These are phyloP conservation scores for Tricholoma sp. DNA, from an alignment of 768 basidiomycete genomes.

Conservation along the genomic window DNA sequence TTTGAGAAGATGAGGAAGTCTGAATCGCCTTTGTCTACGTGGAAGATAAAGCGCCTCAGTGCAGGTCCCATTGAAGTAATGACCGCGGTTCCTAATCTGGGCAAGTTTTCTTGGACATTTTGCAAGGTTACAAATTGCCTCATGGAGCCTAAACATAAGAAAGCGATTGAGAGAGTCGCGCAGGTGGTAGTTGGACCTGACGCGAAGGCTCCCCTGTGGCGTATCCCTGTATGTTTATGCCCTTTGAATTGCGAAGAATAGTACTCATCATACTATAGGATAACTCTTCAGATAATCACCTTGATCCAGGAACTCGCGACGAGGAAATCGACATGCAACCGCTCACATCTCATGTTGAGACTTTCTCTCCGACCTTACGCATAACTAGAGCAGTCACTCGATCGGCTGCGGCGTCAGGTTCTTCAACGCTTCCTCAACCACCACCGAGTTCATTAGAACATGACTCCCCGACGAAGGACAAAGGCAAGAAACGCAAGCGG, in stretches of 20 bases:
- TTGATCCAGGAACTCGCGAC: conserved; percentile 2
- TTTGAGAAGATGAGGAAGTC: conserved; percentile 5
- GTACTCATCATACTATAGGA: background rate
- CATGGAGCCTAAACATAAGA: background rate
- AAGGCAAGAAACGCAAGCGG: background rate
- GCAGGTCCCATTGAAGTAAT: conserved; percentile 6
- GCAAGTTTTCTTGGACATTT: conserved; percentile 12
- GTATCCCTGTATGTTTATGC: conserved; percentile 5
- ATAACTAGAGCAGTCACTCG: background rate
- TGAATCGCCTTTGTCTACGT: conserved; percentile 9
- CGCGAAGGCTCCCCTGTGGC: conserved; percentile 12
- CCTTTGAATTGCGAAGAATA: background rate
- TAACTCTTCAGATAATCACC: background rate
- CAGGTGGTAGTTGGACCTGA: conserved; percentile 10
- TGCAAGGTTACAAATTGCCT: conserved; percentile 6
- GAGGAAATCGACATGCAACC: background rate
- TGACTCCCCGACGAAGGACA: background rate
- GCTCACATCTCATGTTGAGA: background rate
- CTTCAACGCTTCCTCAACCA: background rate
- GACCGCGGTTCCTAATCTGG: conserved; percentile 12
- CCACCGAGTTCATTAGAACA: background rate
- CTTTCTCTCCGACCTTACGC: background rate
- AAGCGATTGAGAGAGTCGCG: background rate
- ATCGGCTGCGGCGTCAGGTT: conserved; percentile 2
- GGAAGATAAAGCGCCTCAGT: conserved; percentile 12